These are phyloP conservation scores for Leccinum sublutescens DNA, from an alignment of 768 basidiomycete genomes.

Conservation along the genomic window DNA sequence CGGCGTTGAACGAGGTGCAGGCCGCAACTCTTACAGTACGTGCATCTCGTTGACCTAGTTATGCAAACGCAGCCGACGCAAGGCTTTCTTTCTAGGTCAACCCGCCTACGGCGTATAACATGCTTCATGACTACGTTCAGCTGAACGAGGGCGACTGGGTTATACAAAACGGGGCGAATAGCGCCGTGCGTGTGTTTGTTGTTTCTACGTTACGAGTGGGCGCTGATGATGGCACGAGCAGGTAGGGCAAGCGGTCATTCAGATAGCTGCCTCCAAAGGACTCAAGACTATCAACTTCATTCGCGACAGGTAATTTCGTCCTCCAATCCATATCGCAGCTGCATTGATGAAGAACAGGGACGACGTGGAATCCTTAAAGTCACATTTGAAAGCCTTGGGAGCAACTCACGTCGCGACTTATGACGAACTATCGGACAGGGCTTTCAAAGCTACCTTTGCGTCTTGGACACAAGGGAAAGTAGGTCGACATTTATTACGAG, in stretches of 20 bases:
- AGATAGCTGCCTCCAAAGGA: constrained; percentile 71
- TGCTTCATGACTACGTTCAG: constrained; percentile 69
- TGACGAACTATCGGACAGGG: constrained; percentile 63
- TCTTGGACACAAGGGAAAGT: constrained; percentile 67
- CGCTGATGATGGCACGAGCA: constrained; percentile 27
- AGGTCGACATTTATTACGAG: constrained; percentile 2
- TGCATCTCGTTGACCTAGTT: neutral
- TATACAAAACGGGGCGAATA: constrained; percentile 84
- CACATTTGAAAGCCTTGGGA: constrained; percentile 56
- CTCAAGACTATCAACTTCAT: constrained; percentile 82
- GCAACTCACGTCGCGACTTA: constrained; percentile 79
- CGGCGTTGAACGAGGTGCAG: constrained; percentile 52
- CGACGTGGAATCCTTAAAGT: constrained; percentile 48
- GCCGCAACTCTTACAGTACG: constrained; percentile 76
- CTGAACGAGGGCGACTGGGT: constrained; percentile 75
- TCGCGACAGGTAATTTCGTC: constrained; percentile 54
- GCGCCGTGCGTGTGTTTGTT: constrained; percentile 53
- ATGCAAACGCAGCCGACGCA: neutral
- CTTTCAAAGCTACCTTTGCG: constrained; percentile 52
- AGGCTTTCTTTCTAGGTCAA: constrained; percentile 53
- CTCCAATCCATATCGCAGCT: neutral
- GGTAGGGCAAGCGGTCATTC: constrained; percentile 86
- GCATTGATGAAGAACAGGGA: constrained; percentile 38
- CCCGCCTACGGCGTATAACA: constrained; percentile 79
- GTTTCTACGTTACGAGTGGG: neutral